Conservation (phyloP, 768 basidiomycete genomes). For the Boletus pseudopeckii region DNA sequence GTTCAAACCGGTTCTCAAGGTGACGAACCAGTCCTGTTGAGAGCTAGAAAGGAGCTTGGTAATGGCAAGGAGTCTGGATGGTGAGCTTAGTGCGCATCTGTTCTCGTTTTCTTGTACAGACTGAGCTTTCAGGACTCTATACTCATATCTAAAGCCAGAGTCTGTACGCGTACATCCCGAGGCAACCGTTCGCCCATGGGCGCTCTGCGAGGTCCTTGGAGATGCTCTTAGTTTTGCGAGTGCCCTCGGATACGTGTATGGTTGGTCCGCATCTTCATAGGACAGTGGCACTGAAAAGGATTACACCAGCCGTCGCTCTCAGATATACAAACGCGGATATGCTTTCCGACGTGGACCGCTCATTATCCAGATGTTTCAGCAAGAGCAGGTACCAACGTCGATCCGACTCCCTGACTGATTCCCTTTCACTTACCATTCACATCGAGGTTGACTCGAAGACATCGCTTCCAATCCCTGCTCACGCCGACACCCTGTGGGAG, state of each 20-base stretch:
- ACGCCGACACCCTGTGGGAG: slow-evolving; percentile 79
- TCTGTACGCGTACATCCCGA: slow-evolving; percentile 81
- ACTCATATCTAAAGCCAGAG: slow-evolving; percentile 81
- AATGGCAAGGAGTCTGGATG: slow-evolving; percentile 54
- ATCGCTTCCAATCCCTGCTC: slow-evolving; percentile 72
- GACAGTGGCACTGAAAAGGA: slow-evolving; percentile 3
- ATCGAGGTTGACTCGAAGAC: slow-evolving; percentile 70
- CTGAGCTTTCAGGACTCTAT: slow-evolving; percentile 54
- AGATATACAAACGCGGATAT: slow-evolving; percentile 81
- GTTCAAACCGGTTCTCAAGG: slow-evolving; percentile 46
- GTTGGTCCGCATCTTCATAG: slow-evolving; percentile 2
- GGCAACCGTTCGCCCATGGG: slow-evolving; percentile 85
- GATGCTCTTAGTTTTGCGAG: slow-evolving; percentile 80
- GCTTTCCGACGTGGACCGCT: slow-evolving; percentile 67
- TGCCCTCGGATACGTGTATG: slow-evolving; percentile 73
- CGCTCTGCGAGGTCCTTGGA: slow-evolving; percentile 72
- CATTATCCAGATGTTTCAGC: slow-evolving; percentile 80
- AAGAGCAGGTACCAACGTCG: slow-evolving; percentile 60
- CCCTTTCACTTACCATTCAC: slow-evolving; percentile 6
- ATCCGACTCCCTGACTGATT: background rate
- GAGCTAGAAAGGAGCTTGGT: slow-evolving; percentile 74
- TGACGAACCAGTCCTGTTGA: slow-evolving; percentile 63
- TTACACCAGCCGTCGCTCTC: slow-evolving; percentile 53
- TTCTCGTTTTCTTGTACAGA: background rate
- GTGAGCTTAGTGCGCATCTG: slow-evolving; percentile 35